phyloP scores from a whole-genome alignment of 1,284 basidiomycete species.

The Jaminaea rosea region DNA sequence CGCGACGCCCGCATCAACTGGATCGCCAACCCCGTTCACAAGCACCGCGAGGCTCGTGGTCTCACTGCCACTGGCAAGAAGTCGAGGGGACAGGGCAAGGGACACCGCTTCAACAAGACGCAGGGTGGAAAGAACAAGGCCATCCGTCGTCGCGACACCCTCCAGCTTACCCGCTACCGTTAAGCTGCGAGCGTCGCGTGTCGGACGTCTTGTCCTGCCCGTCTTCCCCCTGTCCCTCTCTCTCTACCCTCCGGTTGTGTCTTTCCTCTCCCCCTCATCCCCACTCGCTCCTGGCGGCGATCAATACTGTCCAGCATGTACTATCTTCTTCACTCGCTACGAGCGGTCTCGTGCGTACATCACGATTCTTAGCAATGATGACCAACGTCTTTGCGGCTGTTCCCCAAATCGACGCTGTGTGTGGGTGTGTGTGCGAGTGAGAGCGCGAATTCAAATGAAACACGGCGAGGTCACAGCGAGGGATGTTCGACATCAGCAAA shows the following conservation, averaged over 20 bases:
- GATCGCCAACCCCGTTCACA: conserved; percentile 98
- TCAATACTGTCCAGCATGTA: no score
- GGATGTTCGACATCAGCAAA: no score
- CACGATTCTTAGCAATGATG: no score
- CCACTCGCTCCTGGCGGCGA: no score
- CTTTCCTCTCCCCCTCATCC: not conserved
- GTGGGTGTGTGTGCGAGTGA: no score
- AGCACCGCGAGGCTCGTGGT: conserved; percentile 92
- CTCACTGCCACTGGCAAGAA: conserved; percentile 94
- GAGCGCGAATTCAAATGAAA: no score
- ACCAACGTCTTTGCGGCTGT: no score
- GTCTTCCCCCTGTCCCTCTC: not conserved
- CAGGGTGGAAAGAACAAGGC: conserved; percentile 63
- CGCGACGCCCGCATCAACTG: conserved; percentile 96
- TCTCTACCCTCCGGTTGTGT: not conserved
- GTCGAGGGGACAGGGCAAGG: conserved; percentile 62
- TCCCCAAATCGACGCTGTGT: no score
- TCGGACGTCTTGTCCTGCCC: not conserved
- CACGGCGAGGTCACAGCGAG: no score
- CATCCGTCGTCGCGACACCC: conserved; percentile 80
- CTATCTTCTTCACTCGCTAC: no score
- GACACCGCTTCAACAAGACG: conserved; percentile 86
- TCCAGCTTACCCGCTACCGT: conserved; percentile 94
- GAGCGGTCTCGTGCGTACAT: no score
- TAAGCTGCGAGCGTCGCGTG: conserved; percentile 52